Conservation (phyloP, 75 land plant genomes). For the Selaginella moellendorffii region DNA sequence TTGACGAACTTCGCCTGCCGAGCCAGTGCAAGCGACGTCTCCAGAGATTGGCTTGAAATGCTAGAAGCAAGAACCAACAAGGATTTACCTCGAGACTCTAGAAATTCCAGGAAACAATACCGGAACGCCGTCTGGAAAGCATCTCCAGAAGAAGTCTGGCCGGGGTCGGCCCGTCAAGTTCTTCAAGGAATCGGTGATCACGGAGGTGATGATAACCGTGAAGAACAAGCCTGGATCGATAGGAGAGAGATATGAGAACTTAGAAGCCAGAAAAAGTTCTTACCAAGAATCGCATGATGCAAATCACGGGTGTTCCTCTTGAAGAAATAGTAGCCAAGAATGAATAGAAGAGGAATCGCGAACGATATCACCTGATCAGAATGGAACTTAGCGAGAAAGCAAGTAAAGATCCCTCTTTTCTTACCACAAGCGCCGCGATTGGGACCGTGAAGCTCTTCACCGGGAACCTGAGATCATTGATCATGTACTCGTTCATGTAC, state of each 20-base stretch:
- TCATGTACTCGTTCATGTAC: not conserved
- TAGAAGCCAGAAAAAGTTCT: not conserved
- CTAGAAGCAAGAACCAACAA: not conserved
- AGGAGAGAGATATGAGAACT: not conserved
- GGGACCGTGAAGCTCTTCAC: not conserved
- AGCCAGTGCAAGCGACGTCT: not conserved
- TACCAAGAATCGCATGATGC: not conserved
- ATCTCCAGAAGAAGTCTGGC: constrained; percentile 86
- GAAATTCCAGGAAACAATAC: constrained; percentile 13
- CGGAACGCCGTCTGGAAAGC: constrained; percentile 73
- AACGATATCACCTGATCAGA: not conserved
- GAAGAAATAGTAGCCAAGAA: not conserved
- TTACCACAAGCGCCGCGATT: not conserved
- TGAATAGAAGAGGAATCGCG: not conserved
- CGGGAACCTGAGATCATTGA: not conserved
- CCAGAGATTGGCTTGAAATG: not conserved
- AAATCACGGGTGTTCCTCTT: not conserved
- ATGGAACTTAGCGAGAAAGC: not conserved
- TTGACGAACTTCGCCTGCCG: not conserved
- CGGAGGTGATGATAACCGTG: constrained; percentile 51
- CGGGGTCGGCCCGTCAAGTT: constrained; percentile 89
- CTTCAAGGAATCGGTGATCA: constrained; percentile 74
- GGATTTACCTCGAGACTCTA: not conserved
- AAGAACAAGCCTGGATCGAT: constrained; percentile 48
- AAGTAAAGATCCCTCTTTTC: not conserved